Evolutionary conservation across 2,329 filamentous ascomycete genomes (phyloP).

Genomic region (Xylaria sp.): DNA sequence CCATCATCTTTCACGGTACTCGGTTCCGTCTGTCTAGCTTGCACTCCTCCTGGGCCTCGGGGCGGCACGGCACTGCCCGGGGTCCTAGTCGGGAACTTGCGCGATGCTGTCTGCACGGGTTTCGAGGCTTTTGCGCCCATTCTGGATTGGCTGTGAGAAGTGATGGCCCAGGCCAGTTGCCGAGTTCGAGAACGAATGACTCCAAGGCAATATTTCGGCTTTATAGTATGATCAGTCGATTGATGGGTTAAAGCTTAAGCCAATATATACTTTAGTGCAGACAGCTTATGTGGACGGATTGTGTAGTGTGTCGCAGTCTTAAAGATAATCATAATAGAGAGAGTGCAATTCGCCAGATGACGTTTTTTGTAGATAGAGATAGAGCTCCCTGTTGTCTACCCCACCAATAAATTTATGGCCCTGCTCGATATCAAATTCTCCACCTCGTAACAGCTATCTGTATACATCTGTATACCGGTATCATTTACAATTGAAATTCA

Average conservation of each 20-base stretch:
- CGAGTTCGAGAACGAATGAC: too few species aligned
- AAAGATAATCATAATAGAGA: neutral
- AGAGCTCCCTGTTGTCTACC: neutral
- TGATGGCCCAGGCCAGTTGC: neutral
- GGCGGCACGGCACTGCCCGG: constrained; percentile 46
- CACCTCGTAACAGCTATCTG: neutral
- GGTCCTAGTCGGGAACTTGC: constrained; percentile 58
- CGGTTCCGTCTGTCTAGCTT: constrained; percentile 31
- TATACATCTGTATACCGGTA: too few species aligned
- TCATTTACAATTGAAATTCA: too few species aligned
- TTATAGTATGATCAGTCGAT: neutral
- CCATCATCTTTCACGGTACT: constrained; percentile 48
- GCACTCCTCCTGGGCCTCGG: neutral
- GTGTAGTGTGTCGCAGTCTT: neutral
- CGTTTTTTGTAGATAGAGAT: neutral
- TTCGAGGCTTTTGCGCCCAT: constrained; percentile 62
- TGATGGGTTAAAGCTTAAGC: neutral
- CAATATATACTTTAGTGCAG: neutral
- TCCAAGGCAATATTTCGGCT: neutral
- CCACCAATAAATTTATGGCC: neutral
- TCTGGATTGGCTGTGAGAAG: neutral
- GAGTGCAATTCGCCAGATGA: neutral
- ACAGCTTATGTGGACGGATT: neutral
- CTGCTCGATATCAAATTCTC: neutral
- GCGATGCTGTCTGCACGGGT: constrained; percentile 53